Evolutionary conservation across 192 early-diverging fungal species (phyloP), one percentile per base, ranked within the genome.

Genomic region (Neocallimastix lanati): DNA sequence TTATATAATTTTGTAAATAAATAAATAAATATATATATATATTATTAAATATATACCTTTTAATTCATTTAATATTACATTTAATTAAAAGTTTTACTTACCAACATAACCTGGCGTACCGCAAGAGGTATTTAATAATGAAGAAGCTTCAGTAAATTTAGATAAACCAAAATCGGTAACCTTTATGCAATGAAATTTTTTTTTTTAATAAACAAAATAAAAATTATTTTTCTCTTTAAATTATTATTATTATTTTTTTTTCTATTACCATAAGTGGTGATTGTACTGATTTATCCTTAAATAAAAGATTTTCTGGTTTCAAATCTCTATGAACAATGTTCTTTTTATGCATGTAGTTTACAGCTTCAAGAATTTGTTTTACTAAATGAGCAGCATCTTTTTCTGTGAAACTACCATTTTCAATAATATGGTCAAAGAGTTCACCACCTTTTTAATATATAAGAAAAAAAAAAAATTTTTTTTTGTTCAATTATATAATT

Each of bases 261-360:
- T 21, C 21, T 21, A 21, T 67, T 67, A 67, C 50, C 50, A 67
- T 67, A 67, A 67, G 50, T 67, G 50, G 50, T 67, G 50, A 67
- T n/a, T 67, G 25, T 67, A n/a, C 50, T n/a, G 21, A n/a, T 67
- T 67, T 67, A 16, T 67, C 50, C n/a, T 67, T 67, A 7, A 38
- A 87, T 29, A 90, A 78, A 40, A 92, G 82, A 78, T 90, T 90
- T 78, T 90, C 88, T 13, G 88, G 88, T 76, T 88, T 89, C 28
- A 89, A 76, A 79, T 89, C 87, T 29, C 87, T 30, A 78, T 87
- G 86, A 18, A 85, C 85, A 78, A 89, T 88, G 80, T 81, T 77
- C 7, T 81, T n/a, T 0, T 79, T 38, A 78, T 90, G 89, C 40
- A 90, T 78, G 76, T 88, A 90, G 9, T 79, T 80, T 18, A 90